A percentile compares a stretch with the other conserved stretches of the same genome.
Evolutionary conservation across 495 filamentous ascomycete genomes (phyloP).

Genomic region (Bryoglossum gracile): DNA sequence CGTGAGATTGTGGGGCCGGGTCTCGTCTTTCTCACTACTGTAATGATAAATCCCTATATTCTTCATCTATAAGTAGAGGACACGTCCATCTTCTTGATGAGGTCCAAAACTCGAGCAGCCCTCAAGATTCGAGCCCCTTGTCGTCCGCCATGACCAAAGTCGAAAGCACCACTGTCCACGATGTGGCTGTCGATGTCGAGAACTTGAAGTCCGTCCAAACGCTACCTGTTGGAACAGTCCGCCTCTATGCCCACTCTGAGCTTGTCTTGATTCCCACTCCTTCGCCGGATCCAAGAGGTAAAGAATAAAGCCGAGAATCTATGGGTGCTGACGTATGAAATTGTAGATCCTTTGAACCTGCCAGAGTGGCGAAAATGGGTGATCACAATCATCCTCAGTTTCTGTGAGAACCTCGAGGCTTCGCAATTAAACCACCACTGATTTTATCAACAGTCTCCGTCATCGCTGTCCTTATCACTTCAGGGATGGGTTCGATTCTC

Average conservation of each 20-base stretch:
- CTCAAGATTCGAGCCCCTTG: not conserved
- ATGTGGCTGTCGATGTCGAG: not conserved
- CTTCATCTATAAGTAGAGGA: not conserved
- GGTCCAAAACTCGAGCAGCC: not conserved
- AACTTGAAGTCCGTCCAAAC: not conserved
- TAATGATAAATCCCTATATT: not conserved
- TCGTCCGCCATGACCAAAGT: not conserved
- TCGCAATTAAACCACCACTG: too few relatives aligned
- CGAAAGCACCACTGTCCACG: not conserved
- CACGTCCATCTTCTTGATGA: not conserved
- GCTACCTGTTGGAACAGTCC: not conserved
- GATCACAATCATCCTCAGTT: not conserved
- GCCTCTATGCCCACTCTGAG: not conserved
- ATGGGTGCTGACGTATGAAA: not conserved
- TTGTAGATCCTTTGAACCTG: not conserved
- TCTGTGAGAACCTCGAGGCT: not conserved
- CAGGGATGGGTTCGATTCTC: constrained; percentile 2
- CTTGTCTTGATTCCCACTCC: not conserved
- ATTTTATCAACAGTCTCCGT: not conserved
- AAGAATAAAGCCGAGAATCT: not conserved
- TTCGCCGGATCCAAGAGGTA: not conserved
- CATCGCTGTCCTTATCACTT: not conserved
- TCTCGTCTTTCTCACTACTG: not conserved
- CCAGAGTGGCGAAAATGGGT: not conserved
- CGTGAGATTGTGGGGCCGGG: not conserved